phyloP scores from a whole-genome alignment of 2,329 filamentous ascomycete species.

The Claviceps sp. region DNA sequence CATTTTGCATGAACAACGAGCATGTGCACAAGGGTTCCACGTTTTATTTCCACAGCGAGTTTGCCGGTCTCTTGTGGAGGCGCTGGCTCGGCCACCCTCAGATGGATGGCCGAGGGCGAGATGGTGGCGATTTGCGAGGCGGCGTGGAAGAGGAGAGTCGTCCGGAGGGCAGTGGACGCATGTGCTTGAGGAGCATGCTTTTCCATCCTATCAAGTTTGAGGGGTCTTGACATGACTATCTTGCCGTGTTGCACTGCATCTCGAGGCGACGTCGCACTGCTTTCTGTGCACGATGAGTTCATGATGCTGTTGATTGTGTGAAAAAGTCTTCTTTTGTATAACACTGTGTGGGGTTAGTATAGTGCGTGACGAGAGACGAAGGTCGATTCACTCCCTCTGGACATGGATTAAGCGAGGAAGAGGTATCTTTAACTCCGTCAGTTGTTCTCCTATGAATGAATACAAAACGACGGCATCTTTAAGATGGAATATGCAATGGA shows the following conservation, averaged over 20 bases:
- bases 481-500: too few relatives aligned
- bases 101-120: constrained; percentile 35
- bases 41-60: constrained; percentile 76
- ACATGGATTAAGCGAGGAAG: too few relatives aligned
- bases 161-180: constrained; percentile 40
- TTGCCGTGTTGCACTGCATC: background rate
- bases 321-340: too few relatives aligned
- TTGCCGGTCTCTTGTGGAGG: constrained; percentile 64
- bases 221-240: constrained; percentile 21
- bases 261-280: too few relatives aligned
- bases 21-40: constrained; percentile 71
- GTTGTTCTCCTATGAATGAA: too few relatives aligned
- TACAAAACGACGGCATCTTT: too few relatives aligned
- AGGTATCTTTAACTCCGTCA: too few relatives aligned
- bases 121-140: constrained; percentile 36
- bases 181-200: constrained; percentile 70
- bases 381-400: too few relatives aligned
- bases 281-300: too few relatives aligned
- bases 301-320: too few relatives aligned
- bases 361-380: too few relatives aligned
- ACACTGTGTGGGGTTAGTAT: too few relatives aligned
- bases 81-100: constrained; percentile 57
- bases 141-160: constrained; percentile 38
- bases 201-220: constrained; percentile 69
- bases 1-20: constrained; percentile 58